Percentiles rank a stretch among this genome's conserved stretches.
phyloP scores from a whole-genome alignment of 768 basidiomycete species.

The Leccinum uliginosum region DNA sequence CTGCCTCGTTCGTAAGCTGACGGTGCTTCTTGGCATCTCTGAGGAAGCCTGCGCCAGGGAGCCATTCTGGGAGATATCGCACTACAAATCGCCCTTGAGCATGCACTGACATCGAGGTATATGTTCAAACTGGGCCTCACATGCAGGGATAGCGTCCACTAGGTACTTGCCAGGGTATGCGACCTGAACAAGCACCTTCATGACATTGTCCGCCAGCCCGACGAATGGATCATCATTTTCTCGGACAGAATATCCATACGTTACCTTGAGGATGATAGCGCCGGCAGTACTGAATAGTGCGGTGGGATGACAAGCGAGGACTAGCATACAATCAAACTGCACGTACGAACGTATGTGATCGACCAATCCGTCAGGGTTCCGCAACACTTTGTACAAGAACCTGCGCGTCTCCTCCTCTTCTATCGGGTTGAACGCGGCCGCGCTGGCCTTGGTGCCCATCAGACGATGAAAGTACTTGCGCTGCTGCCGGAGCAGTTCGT shows the following conservation, averaged over 20 bases:
- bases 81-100: constrained; percentile 15
- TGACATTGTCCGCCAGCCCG: constrained; percentile 22
- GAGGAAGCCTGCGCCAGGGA: constrained; percentile 34
- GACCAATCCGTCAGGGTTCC: constrained; percentile 12
- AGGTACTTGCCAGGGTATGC: constrained; percentile 12
- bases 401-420: constrained; percentile 15
- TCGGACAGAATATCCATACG: constrained; percentile 38
- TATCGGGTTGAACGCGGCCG: constrained; percentile 11
- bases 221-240: constrained; percentile 35
- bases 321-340: background rate
- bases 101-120: background rate
- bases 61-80: constrained; percentile 31
- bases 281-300: constrained; percentile 7
- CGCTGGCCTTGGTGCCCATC: constrained; percentile 11
- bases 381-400: constrained; percentile 17
- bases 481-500: constrained; percentile 8
- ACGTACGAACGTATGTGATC: constrained; percentile 22
- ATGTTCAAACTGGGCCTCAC: constrained; percentile 3
- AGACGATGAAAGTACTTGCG: constrained; percentile 11
- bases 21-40: constrained; percentile 25
- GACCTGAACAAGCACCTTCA: constrained; percentile 11
- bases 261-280: constrained; percentile 34
- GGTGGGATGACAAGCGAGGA: background rate
- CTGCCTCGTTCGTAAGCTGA: constrained; percentile 32
- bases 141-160: constrained; percentile 19